phyloP scores from a whole-genome alignment of 352 stramenopile genomes.

The Aphanomyces astaci region DNA sequence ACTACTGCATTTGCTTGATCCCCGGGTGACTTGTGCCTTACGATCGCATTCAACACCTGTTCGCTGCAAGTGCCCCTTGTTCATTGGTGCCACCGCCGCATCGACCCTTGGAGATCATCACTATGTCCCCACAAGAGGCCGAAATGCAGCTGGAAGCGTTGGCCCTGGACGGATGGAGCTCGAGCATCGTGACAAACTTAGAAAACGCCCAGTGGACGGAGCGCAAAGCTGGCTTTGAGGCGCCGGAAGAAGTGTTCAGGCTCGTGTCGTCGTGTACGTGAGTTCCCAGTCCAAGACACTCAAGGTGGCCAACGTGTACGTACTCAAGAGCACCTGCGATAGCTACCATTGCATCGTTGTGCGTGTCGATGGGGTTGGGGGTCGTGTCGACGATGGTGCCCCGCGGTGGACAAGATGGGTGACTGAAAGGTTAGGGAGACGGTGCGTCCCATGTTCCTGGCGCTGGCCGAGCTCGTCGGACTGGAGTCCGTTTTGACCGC shows the following conservation, averaged over 20 bases:
- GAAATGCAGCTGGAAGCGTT: conserved; percentile 48
- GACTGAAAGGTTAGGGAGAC: conserved; percentile 69
- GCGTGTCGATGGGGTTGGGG: conserved; percentile 52
- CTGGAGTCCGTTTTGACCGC: conserved; percentile 69
- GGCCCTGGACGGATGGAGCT: conserved; percentile 48
- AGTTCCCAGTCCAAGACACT: conserved; percentile 76
- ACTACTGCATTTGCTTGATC: too few species aligned
- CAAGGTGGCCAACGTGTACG: conserved; percentile 85
- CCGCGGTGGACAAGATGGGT: conserved; percentile 71
- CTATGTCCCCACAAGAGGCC: conserved; percentile 43
- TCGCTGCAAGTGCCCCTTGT: too few species aligned
- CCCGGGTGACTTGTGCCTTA: too few species aligned
- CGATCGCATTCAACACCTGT: too few species aligned
- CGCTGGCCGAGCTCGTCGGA: conserved; percentile 65
- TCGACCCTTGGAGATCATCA: conserved; percentile 13
- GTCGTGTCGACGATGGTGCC: conserved; percentile 66
- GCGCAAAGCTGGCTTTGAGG: conserved; percentile 66
- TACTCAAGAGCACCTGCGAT: conserved; percentile 77
- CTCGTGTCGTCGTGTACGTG: conserved; percentile 57
- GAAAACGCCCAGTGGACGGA: conserved; percentile 74
- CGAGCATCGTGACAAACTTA: conserved; percentile 46
- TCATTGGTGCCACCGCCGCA: conserved; percentile 23
- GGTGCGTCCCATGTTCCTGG: conserved; percentile 61
- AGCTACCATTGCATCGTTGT: conserved; percentile 54
- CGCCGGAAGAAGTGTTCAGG: conserved; percentile 49